A percentile compares a stretch with the other conserved stretches of the same genome.
Evolutionary conservation across 83 land plant species (phyloP).

Genomic region (Thuja plicata): DNA sequence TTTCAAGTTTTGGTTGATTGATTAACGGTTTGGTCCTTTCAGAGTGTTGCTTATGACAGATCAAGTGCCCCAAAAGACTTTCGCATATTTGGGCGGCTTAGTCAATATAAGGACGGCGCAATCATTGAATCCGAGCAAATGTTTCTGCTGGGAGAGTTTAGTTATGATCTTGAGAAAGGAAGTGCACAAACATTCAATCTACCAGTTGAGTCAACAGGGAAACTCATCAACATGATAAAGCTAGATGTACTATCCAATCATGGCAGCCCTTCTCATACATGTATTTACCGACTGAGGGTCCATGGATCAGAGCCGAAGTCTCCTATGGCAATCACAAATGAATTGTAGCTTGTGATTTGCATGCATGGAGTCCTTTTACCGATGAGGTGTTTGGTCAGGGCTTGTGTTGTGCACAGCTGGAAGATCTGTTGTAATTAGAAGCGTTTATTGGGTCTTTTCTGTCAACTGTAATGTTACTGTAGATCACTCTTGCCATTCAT

Average conservation of each 20-base stretch:
- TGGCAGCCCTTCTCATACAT: constrained; percentile 74
- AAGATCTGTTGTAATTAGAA: constrained; percentile 7
- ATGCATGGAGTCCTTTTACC: neutral
- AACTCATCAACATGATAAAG: constrained; percentile 65
- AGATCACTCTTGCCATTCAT: neutral
- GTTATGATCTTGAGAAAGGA: constrained; percentile 73
- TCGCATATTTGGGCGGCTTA: constrained; percentile 72
- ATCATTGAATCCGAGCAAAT: constrained; percentile 27
- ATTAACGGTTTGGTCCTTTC: constrained; percentile 18
- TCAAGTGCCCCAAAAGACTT: constrained; percentile 89
- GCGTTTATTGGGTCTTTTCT: neutral
- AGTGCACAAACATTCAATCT: constrained; percentile 79
- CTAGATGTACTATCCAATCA: constrained; percentile 78
- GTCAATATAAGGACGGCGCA: constrained; percentile 27
- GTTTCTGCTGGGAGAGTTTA: constrained; percentile 60
- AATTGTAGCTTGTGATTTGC: neutral
- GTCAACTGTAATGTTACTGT: constrained; percentile 1
- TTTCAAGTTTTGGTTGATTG: neutral
- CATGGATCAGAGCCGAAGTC: constrained; percentile 39
- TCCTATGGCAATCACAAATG: neutral
- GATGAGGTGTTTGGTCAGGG: neutral
- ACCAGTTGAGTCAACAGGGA: constrained; percentile 29
- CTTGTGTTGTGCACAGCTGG: neutral
- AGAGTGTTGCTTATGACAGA: constrained; percentile 87
- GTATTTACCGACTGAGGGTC: constrained; percentile 87